Percentiles rank a stretch among this genome's conserved stretches.
Conservation (phyloP, 2,329 filamentous ascomycete genomes). For the Pseudocercospora vitis region DNA sequence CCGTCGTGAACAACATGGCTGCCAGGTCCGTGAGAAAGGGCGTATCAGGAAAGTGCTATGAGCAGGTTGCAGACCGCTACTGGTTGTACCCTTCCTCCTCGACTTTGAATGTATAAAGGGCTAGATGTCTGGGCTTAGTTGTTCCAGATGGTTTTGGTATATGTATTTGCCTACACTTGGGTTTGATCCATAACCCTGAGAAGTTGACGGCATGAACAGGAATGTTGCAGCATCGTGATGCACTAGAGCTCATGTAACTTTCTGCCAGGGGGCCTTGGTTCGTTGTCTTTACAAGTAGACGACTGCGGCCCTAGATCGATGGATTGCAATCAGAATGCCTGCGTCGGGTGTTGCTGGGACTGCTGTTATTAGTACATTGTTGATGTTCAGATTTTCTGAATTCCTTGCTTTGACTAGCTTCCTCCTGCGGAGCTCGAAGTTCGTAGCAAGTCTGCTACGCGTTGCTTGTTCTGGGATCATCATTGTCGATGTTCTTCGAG, state of each 20-base stretch:
- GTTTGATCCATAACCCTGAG: background rate
- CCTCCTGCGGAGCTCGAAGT: too few species aligned
- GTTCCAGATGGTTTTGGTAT: background rate
- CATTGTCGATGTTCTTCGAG: background rate
- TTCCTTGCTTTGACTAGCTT: too few species aligned
- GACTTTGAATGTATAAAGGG: too few species aligned
- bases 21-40: background rate
- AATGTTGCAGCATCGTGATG: background rate
- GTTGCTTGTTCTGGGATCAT: background rate
- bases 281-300: too few species aligned
- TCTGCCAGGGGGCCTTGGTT: background rate
- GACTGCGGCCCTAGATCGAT: too few species aligned
- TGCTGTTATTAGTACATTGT: too few species aligned
- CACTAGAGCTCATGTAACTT: background rate
- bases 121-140: background rate
- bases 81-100: too few species aligned
- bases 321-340: too few species aligned
- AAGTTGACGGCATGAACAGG: too few species aligned
- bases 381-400: too few species aligned
- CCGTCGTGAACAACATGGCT: too few species aligned
- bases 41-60: background rate
- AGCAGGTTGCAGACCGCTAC: background rate
- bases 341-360: too few species aligned
- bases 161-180: background rate
- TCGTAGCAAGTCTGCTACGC: conserved; percentile 2